Percentiles rank a stretch among this genome's conserved stretches.
phyloP scores from a whole-genome alignment of 1,139 yeast genomes.

The Hyphopichia buzzinii region DNA sequence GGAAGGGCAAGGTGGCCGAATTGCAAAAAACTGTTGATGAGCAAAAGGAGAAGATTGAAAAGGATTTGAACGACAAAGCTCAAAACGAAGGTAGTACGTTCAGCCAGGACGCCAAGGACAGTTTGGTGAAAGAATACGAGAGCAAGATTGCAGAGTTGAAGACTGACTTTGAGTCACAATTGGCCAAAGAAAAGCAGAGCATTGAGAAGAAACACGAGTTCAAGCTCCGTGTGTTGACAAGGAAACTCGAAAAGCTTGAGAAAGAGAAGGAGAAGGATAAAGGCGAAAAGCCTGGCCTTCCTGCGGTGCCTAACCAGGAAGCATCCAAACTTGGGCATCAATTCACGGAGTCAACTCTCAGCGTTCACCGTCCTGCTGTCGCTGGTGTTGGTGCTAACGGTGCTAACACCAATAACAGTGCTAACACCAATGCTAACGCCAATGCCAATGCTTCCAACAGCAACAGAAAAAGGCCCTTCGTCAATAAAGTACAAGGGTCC shows the following conservation, averaged over 20 bases:
- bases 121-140: constrained; percentile 15
- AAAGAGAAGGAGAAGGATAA: constrained; percentile 22
- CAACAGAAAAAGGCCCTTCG: constrained; percentile 12
- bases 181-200: constrained; percentile 31
- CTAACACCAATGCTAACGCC: constrained; percentile 4
- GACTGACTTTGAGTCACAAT: constrained; percentile 24
- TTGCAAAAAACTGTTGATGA: constrained; percentile 19
- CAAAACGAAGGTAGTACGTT: constrained; percentile 10
- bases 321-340: constrained; percentile 18
- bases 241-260: constrained; percentile 39
- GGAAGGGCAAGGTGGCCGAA: constrained; percentile 15
- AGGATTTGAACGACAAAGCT: constrained; percentile 17
- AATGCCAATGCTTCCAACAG: constrained; percentile 4
- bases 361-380: constrained; percentile 29
- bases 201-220: constrained; percentile 42
- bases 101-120: constrained; percentile 7
- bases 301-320: background rate
- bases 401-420: constrained; percentile 3
- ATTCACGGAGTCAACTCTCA: constrained; percentile 30
- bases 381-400: constrained; percentile 11
- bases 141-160: constrained; percentile 25
- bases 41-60: constrained; percentile 18
- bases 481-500: constrained; percentile 8
- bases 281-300: constrained; percentile 2
- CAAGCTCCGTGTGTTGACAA: constrained; percentile 42